Evolutionary conservation across 345 rosid genomes (phyloP).

Genomic region (Melastoma malabathricum): DNA sequence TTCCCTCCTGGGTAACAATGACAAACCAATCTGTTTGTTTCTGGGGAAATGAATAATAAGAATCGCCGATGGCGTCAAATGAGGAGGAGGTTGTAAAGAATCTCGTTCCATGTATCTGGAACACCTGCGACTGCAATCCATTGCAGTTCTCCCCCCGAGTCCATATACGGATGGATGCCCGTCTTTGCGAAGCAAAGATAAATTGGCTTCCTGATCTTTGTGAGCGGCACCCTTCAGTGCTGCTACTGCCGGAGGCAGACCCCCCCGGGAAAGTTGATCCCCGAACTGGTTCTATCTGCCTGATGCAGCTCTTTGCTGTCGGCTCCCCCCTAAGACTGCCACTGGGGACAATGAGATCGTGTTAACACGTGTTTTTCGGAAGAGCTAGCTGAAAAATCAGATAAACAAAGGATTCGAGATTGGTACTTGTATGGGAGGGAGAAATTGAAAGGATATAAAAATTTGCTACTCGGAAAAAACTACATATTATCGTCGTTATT

Average conservation of each 20-base stretch:
- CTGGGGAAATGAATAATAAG: neutral
- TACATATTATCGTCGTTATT: too few relatives aligned
- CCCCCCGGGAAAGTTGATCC: slow-evolving; percentile 53
- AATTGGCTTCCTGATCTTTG: slow-evolving; percentile 24
- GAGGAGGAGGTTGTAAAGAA: slow-evolving; percentile 49
- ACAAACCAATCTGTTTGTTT: too few relatives aligned
- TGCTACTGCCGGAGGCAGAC: slow-evolving; percentile 36
- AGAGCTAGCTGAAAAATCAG: too few relatives aligned
- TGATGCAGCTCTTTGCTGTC: slow-evolving; percentile 37
- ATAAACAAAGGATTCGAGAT: neutral
- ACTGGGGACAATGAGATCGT: slow-evolving; percentile 11
- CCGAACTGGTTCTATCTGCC: slow-evolving; percentile 47
- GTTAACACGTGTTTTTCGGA: too few relatives aligned
- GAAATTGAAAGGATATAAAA: too few relatives aligned
- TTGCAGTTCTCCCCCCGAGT: slow-evolving; percentile 22
- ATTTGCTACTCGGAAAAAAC: too few relatives aligned
- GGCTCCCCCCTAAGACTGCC: slow-evolving; percentile 55
- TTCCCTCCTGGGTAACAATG: too few relatives aligned
- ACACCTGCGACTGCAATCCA: slow-evolving; percentile 86
- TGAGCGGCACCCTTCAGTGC: slow-evolving; percentile 42
- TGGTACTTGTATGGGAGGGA: slow-evolving; percentile 65
- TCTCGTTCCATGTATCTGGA: slow-evolving; percentile 85
- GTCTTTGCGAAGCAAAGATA: slow-evolving; percentile 72
- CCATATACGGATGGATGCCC: slow-evolving; percentile 85
- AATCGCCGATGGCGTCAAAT: slow-evolving; percentile 4